These are phyloP conservation scores for Wallemia mellicola DNA, from an alignment of 1,284 basidiomycete species.

Conservation along the genomic window DNA sequence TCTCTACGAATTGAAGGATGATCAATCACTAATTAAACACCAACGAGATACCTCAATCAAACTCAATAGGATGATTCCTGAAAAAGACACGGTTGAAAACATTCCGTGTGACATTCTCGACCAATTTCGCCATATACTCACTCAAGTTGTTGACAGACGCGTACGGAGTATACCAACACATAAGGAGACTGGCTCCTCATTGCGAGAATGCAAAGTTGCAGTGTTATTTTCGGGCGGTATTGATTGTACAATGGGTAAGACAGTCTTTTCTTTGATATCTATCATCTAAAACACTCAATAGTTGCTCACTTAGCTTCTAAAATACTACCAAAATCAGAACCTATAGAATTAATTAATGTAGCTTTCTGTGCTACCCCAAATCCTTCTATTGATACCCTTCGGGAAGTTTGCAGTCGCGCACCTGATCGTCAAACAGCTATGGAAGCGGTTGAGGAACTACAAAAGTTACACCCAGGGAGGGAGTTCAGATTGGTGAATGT, in stretches of 20 bases:
- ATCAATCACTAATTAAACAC: neutral
- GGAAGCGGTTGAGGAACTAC: slow-evolving; percentile 43
- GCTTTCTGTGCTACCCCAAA: slow-evolving; percentile 29
- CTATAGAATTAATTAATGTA: slow-evolving; percentile 83
- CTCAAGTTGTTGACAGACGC: neutral
- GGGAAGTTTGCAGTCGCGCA: slow-evolving; percentile 22
- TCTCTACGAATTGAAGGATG: neutral
- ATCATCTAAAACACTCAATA: slow-evolving; percentile 4
- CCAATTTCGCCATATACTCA: neutral
- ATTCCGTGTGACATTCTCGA: slow-evolving; percentile 5
- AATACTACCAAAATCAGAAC: slow-evolving; percentile 30
- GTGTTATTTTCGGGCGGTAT: slow-evolving; percentile 89
- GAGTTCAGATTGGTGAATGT: slow-evolving; percentile 77
- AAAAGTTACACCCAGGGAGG: slow-evolving; percentile 34
- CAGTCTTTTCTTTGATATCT: slow-evolving; percentile 39
- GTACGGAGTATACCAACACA: slow-evolving; percentile 1
- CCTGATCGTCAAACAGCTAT: slow-evolving; percentile 66
- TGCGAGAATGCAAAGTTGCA: slow-evolving; percentile 23
- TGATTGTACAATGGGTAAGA: slow-evolving; percentile 60
- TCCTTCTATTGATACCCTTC: slow-evolving; percentile 1
- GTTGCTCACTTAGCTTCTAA: neutral
- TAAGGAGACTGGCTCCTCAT: slow-evolving; percentile 15
- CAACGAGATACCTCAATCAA: neutral
- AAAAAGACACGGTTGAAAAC: neutral
- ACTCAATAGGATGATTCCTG: neutral